Percentiles rank a stretch among this genome's conserved stretches.
phyloP scores from a whole-genome alignment of 2,329 filamentous ascomycete genomes.

The Fusarium nodosum region DNA sequence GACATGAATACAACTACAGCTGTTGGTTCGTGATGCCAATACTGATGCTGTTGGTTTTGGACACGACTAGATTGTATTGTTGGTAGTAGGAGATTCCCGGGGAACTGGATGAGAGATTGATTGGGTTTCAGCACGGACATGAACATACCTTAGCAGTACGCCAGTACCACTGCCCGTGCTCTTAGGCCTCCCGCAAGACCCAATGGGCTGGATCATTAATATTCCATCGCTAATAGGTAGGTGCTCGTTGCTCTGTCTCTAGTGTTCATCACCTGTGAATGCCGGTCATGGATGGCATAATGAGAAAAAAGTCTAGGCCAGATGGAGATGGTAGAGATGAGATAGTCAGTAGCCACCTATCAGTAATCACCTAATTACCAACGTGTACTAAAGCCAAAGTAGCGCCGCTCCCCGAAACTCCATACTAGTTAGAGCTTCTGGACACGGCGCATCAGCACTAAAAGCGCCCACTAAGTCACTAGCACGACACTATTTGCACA shows the following conservation, averaged over 20 bases:
- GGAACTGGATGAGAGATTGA: conserved; percentile 3
- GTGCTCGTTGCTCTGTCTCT: background rate
- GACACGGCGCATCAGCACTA: conserved; percentile 10
- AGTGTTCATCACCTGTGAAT: background rate
- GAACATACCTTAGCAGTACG: too few species aligned
- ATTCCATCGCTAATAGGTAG: background rate
- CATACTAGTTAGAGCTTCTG: conserved; percentile 5
- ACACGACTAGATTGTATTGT: background rate
- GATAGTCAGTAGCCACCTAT: background rate
- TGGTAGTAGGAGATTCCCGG: background rate
- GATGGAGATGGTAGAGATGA: background rate
- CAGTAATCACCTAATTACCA: background rate
- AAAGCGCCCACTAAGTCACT: background rate
- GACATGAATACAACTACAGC: background rate
- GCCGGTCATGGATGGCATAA: background rate
- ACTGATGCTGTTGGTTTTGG: background rate
- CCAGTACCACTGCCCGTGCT: background rate
- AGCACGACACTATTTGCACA: background rate
- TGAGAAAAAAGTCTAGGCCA: background rate
- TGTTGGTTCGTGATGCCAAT: background rate
- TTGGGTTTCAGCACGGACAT: background rate
- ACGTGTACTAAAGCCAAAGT: background rate
- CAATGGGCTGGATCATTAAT: conserved; percentile 26
- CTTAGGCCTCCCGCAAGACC: too few species aligned
- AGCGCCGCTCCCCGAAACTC: background rate